These are phyloP conservation scores for Podaxis carcinomalis DNA, from an alignment of 768 basidiomycete species.

Conservation along the genomic window DNA sequence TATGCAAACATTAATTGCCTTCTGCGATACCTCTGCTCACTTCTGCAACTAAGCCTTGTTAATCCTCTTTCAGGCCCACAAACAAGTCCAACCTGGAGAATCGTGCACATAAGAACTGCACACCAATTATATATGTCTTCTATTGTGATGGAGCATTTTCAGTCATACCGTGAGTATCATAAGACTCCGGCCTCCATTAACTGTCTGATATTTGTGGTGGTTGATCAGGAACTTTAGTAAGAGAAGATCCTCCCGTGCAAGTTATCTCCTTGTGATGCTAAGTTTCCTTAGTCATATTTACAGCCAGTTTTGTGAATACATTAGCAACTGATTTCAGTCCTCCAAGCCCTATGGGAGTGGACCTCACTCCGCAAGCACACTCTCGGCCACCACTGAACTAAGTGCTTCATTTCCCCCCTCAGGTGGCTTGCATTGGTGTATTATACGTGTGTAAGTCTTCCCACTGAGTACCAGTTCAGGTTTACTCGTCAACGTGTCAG, in stretches of 20 bases:
- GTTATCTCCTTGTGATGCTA: neutral
- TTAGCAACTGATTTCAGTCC: too few relatives aligned
- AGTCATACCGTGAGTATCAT: neutral
- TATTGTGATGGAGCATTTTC: neutral
- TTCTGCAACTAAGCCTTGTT: neutral
- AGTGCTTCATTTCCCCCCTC: neutral
- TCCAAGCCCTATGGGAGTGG: too few relatives aligned
- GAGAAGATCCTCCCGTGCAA: neutral
- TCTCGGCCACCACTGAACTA: neutral
- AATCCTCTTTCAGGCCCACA: neutral
- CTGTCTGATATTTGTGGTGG: neutral
- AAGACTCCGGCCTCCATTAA: too few relatives aligned
- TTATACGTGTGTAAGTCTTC: neutral
- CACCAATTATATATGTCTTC: neutral
- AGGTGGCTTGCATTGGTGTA: neutral
- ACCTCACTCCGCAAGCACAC: neutral
- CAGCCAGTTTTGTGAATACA: too few relatives aligned
- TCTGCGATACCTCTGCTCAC: neutral
- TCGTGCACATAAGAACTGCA: neutral
- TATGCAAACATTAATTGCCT: too few relatives aligned
- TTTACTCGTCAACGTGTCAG: neutral
- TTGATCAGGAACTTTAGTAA: neutral
- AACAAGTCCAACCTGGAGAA: neutral
- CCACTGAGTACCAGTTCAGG: neutral
- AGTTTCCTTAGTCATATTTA: too few relatives aligned